Percentiles rank a stretch among this genome's conserved stretches.
phyloP scores from a whole-genome alignment of 1,139 yeast species.

The Pneumocystis wakefieldiae region DNA sequence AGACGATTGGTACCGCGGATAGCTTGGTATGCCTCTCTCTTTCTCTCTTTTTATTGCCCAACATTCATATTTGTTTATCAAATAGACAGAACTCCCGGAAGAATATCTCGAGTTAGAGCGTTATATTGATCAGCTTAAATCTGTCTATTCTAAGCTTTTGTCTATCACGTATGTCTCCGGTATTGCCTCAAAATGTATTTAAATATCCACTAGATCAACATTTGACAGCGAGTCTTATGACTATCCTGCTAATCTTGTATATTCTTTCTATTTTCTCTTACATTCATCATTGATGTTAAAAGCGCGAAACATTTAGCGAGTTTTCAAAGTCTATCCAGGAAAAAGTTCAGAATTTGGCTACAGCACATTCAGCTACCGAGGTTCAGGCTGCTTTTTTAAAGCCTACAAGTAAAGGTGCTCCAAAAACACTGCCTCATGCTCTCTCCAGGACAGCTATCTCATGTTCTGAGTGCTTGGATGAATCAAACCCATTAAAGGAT shows the following conservation, averaged over 20 bases:
- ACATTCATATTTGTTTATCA: neutral
- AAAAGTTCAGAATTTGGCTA: constrained; percentile 53
- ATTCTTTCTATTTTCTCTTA: neutral
- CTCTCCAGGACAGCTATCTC: constrained; percentile 59
- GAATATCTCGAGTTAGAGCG: constrained; percentile 55
- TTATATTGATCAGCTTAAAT: constrained; percentile 60
- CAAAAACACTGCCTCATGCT: constrained; percentile 77
- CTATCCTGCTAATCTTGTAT: constrained; percentile 53
- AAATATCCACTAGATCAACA: constrained; percentile 25
- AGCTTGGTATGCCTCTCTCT: constrained; percentile 18
- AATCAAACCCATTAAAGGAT: constrained; percentile 31
- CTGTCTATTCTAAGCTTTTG: constrained; percentile 56
- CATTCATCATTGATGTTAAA: neutral
- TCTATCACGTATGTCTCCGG: constrained; percentile 39
- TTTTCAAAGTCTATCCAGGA: constrained; percentile 53
- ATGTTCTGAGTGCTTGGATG: constrained; percentile 31
- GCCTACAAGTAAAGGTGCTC: constrained; percentile 47
- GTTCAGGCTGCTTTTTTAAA: constrained; percentile 61
- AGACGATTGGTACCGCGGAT: neutral
- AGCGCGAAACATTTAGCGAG: constrained; percentile 53
- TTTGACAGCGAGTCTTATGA: constrained; percentile 73
- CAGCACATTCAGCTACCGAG: constrained; percentile 66
- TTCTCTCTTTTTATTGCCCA: constrained; percentile 16
- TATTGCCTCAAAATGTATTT: neutral
- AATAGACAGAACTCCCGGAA: constrained; percentile 57